Percentiles rank a stretch among this genome's conserved stretches.
phyloP scores from a whole-genome alignment of 225 moss, liverwort and hornwort species.

The Ulota crispa region DNA sequence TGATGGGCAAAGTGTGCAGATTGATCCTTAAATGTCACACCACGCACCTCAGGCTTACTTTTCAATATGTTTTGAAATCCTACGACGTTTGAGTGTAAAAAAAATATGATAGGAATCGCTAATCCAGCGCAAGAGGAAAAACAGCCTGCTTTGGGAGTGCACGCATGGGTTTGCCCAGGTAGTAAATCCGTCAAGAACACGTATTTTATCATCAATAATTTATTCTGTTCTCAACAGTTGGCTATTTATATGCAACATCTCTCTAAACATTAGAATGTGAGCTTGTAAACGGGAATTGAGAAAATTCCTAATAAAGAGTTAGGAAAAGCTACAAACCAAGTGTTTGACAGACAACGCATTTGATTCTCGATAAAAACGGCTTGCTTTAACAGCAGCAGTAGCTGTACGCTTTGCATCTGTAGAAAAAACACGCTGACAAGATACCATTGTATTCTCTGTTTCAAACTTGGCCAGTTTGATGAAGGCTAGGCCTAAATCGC shows the following conservation, averaged over 20 bases:
- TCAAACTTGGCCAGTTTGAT: constrained; percentile 98
- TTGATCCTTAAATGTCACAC: too few relatives aligned
- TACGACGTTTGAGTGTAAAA: neutral
- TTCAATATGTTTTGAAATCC: too few relatives aligned
- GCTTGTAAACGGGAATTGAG: neutral
- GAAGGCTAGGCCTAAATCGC: constrained; percentile 90
- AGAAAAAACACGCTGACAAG: constrained; percentile 74
- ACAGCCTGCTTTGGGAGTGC: neutral
- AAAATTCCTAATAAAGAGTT: neutral
- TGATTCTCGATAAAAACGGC: constrained; percentile 89
- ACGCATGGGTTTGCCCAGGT: neutral
- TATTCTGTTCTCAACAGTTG: neutral
- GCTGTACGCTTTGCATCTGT: constrained; percentile 82
- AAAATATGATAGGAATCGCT: neutral
- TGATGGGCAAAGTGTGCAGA: neutral
- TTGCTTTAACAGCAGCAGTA: constrained; percentile 94
- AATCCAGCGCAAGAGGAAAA: too few relatives aligned
- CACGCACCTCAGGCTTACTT: too few relatives aligned
- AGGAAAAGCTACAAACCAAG: constrained; percentile 50
- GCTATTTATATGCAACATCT: neutral
- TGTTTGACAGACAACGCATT: constrained; percentile 95
- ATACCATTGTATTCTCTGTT: constrained; percentile 57
- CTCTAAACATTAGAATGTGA: neutral
- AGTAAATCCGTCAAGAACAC: neutral
- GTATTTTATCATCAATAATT: neutral